Conservation (phyloP, 2,329 filamentous ascomycete species). For the Davidsoniella neocaledoniae region DNA sequence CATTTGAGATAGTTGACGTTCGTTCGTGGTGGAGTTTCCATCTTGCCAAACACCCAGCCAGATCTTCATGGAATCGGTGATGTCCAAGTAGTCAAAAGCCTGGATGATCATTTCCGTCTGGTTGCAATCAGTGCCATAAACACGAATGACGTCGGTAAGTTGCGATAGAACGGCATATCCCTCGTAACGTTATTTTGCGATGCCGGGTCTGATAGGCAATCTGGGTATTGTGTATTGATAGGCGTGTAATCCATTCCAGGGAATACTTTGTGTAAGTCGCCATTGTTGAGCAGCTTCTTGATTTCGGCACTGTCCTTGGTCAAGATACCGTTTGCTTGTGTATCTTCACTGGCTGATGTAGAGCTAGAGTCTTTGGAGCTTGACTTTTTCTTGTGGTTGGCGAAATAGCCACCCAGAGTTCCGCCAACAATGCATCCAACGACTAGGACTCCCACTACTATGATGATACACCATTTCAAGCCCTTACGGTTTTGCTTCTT, state of each 20-base stretch:
- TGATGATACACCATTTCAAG: slow-evolving; percentile 52
- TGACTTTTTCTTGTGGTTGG: slow-evolving; percentile 27
- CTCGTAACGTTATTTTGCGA: slow-evolving; percentile 90
- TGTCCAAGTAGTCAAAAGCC: slow-evolving; percentile 55
- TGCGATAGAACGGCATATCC: slow-evolving; percentile 83
- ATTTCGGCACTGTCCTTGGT: slow-evolving; percentile 62
- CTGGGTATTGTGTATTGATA: slow-evolving; percentile 76
- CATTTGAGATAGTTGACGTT: slow-evolving; percentile 67
- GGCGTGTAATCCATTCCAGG: slow-evolving; percentile 93
- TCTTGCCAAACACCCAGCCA: slow-evolving; percentile 95
- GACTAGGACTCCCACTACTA: slow-evolving; percentile 46
- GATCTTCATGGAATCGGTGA: slow-evolving; percentile 61
- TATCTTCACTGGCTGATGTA: slow-evolving; percentile 42
- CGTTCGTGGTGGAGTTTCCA: slow-evolving; percentile 64
- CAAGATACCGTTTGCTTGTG: slow-evolving; percentile 49
- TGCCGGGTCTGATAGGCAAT: slow-evolving; percentile 58
- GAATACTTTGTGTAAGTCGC: slow-evolving; percentile 77
- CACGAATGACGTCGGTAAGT: slow-evolving; percentile 68
- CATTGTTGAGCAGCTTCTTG: slow-evolving; percentile 63
- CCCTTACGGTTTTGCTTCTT: slow-evolving; percentile 46
- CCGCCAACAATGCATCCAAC: slow-evolving; percentile 57
- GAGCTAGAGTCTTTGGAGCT: slow-evolving; percentile 15
- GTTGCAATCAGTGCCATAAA: slow-evolving; percentile 95
- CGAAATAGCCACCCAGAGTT: slow-evolving; percentile 54
- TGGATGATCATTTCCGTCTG: slow-evolving; percentile 89